Evolutionary conservation across 371 early-diverging fungal genomes (phyloP).

Genomic region (Apophysomyces ossiformis): DNA sequence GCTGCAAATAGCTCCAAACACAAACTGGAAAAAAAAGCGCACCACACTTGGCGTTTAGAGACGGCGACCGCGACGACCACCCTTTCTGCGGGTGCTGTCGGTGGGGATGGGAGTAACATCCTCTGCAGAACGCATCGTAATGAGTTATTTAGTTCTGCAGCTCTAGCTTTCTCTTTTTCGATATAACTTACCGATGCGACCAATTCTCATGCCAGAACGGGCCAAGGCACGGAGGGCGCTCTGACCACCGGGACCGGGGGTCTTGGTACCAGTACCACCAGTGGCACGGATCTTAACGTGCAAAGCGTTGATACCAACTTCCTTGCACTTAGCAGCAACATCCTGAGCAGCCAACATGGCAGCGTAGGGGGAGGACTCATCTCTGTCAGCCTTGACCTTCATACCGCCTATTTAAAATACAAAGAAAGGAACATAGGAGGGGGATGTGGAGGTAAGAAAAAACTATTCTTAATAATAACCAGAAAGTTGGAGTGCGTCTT

Average conservation of each 20-base stretch:
- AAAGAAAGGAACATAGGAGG: constrained; percentile 23
- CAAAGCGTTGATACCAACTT: constrained; percentile 98
- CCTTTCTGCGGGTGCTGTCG: constrained; percentile 99
- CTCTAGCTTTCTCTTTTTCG: background rate
- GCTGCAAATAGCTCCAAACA: too few species aligned
- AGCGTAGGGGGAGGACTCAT: constrained; percentile 99
- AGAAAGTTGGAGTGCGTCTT: constrained; percentile 19
- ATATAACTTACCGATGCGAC: constrained; percentile 81
- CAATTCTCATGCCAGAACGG: constrained; percentile 98
- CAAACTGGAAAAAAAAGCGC: too few species aligned
- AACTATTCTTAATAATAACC: constrained; percentile 5
- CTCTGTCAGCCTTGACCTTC: constrained; percentile 99
- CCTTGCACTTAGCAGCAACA: constrained; percentile 98
- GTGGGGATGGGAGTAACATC: constrained; percentile 99
- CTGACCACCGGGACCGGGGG: constrained; percentile 99
- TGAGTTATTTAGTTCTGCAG: background rate
- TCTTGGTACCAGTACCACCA: constrained; percentile 99
- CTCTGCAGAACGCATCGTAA: constrained; percentile 54
- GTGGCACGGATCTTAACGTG: constrained; percentile 99
- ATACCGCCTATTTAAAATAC: constrained; percentile 86
- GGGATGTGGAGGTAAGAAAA: constrained; percentile 20
- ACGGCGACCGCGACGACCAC: constrained; percentile 99
- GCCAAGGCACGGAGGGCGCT: constrained; percentile 99
- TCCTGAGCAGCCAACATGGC: constrained; percentile 99
- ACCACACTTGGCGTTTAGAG: constrained; percentile 64